Evolutionary conservation across 805 yeast genomes (phyloP), one percentile per base, ranked within the genome.

Genomic region (Ogataea allantospora): DNA sequence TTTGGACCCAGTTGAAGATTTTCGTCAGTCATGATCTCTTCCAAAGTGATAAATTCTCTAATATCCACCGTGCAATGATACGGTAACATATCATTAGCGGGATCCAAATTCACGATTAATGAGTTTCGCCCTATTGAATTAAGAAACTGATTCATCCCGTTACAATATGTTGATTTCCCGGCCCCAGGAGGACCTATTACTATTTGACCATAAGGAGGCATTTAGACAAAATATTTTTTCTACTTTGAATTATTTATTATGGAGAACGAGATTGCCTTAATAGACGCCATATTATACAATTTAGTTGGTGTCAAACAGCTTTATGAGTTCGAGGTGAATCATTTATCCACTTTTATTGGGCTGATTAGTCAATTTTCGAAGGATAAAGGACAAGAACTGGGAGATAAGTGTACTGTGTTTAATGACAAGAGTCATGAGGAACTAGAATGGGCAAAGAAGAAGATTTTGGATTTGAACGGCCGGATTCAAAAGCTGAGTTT

Each of bases 141-240:
- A 52, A 91, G 72, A 61, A 93, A 93, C 66, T 93, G 98, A 47
- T 75, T 75, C 79, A 91, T 79, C 28, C 99, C 99, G 58, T 80
- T 70, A 60, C 97, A 89, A 58, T 87, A 93, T 0, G 99, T 95
- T 0, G 96, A 86, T 56, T 93, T 93, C 1, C 99, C 99, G 0
- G 95, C 75, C 1, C 99, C 99, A 0, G 99, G 99, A 0, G 99
- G 98, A 0, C 99, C 99, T 25, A 93, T 88, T 7, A 91, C 89
- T 7, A 93, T 77, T 63, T 93, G 96, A 3, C 95, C 96, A 61
- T 85, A 85, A 10, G 67, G 64, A 7, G 80, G 67, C 80, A 76
- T 73, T n/a, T n/a, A 16, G 19, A 42, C 23, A 30, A 17, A 26
- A 25, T 7, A 13, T 9, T 27, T 13, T 30, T 35, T 11, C 20